Evolutionary conservation across 495 filamentous ascomycete species (phyloP), one percentile per base, ranked within the genome.

Genomic region (Apodospora peruviana): DNA sequence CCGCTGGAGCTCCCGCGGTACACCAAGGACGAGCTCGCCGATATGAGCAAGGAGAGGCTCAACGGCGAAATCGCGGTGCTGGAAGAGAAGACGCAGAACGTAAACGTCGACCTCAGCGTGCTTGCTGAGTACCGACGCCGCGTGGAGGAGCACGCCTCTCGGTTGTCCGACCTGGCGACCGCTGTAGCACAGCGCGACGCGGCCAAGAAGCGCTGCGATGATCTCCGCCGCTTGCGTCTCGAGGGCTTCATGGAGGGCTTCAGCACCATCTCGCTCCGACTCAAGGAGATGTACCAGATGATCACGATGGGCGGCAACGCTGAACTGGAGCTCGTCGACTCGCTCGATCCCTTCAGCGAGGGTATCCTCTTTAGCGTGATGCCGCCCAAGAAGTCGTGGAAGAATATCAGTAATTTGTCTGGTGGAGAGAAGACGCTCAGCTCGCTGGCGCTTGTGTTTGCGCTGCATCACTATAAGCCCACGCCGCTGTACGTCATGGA

Each of bases 251-350:
- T 97, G 91, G 90, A 91, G 68, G 93, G 94, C 21, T 97, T 97
- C 71, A 84, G 84, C 63, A 84, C 79, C 46, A 98, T 98, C 63
- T 96, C 91, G n/a, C 72, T 96, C 18, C 85, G 91, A 2, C 74
- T 98, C 45, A 98, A 98, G 73, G 93, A 98, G 67, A 98, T 98
- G 93, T 98, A 98, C 71, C 93, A 97, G 68, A 96, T 98, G 93
- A 98, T 98, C 68, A 98, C 93, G 22, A 98, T 98, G 93, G 93
- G 93, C 51, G 93, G 93, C 36, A 98, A 98, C 59, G 93, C 93
- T 7, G 94, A 97, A 73, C 76, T 98, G 12, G 93, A 98, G 64
- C 82, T 98, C 22, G 93, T 98, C 18, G 93, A 98, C 67, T 88
- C 83, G 1, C 73, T 98, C 3, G 93, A 98, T 67, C 93, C 93